These are phyloP conservation scores for Coprinopsis cinerea DNA, from an alignment of 768 basidiomycete species.

Conservation along the genomic window DNA sequence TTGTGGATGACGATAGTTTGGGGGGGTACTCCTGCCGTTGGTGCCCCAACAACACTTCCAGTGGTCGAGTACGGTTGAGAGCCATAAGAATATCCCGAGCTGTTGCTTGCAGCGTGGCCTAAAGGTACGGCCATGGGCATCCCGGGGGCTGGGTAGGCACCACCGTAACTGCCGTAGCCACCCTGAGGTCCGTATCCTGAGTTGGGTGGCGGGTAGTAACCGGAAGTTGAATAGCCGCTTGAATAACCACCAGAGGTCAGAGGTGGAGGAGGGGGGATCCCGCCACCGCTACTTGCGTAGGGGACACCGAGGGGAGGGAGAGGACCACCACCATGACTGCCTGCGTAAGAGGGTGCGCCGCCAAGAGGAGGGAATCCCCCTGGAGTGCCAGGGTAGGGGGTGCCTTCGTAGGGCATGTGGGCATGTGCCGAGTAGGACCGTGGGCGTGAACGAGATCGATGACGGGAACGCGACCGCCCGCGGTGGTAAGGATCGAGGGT, in stretches of 20 bases:
- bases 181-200: neutral
- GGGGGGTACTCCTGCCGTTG: slow-evolving; percentile 9
- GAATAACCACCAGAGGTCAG: neutral
- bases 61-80: slow-evolving; percentile 7
- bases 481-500: slow-evolving; percentile 14
- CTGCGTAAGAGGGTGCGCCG: neutral
- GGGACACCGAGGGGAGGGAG: neutral
- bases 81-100: slow-evolving; percentile 14
- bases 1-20: slow-evolving; percentile 18
- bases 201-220: neutral
- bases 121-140: neutral
- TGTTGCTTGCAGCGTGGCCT: slow-evolving; percentile 4
- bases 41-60: neutral
- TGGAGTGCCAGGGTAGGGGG: neutral
- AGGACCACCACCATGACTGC: neutral
- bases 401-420: neutral
- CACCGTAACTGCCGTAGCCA: slow-evolving; percentile 1
- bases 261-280: neutral
- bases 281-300: neutral
- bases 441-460: slow-evolving; percentile 24
- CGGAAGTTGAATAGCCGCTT: neutral
- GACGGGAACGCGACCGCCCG: slow-evolving; percentile 33
- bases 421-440: slow-evolving; percentile 13
- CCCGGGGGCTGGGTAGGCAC: neutral
- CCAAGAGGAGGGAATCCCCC: neutral